phyloP scores from a whole-genome alignment of 306 rosid species.

The Sophora flavescens region DNA sequence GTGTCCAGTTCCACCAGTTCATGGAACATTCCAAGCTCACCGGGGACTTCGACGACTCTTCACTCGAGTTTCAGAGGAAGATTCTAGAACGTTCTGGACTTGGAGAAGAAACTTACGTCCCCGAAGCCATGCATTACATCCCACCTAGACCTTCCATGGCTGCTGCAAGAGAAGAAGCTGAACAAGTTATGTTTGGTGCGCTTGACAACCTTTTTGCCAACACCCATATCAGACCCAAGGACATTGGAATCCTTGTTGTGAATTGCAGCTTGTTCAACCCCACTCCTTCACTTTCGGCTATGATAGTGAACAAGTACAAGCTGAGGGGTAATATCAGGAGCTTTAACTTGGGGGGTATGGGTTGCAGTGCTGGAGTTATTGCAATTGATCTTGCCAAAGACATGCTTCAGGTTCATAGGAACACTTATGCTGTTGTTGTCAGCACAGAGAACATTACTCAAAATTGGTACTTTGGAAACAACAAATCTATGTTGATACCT shows the following conservation, averaged over 20 bases:
- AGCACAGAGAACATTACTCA: conserved; percentile 77
- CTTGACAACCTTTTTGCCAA: conserved; percentile 56
- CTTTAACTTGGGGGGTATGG: conserved; percentile 74
- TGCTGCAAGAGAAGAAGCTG: conserved; percentile 64
- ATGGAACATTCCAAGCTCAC: conserved; percentile 62
- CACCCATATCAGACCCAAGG: conserved; percentile 50
- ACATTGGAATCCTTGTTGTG: conserved; percentile 69
- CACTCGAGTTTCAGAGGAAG: conserved; percentile 64
- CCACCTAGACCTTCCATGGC: conserved; percentile 62
- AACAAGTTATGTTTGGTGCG: conserved; percentile 66
- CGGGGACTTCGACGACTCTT: conserved; percentile 58
- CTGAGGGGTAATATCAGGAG: conserved; percentile 59
- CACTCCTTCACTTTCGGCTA: conserved; percentile 74
- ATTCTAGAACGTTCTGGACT: conserved; percentile 64
- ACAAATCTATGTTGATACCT: conserved; percentile 71
- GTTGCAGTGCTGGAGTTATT: conserved; percentile 76
- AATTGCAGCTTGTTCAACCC: conserved; percentile 80
- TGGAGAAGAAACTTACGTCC: conserved; percentile 63
- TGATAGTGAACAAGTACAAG: conserved; percentile 72
- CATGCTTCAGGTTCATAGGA: conserved; percentile 66
- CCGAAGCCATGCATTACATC: conserved; percentile 57
- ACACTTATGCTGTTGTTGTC: conserved; percentile 64
- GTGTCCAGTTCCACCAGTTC: conserved; percentile 41
- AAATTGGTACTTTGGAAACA: conserved; percentile 77
- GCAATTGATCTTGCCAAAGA: conserved; percentile 74